phyloP scores from a whole-genome alignment of 2,329 filamentous ascomycete genomes.

The Alternaria novae-zelandiae region DNA sequence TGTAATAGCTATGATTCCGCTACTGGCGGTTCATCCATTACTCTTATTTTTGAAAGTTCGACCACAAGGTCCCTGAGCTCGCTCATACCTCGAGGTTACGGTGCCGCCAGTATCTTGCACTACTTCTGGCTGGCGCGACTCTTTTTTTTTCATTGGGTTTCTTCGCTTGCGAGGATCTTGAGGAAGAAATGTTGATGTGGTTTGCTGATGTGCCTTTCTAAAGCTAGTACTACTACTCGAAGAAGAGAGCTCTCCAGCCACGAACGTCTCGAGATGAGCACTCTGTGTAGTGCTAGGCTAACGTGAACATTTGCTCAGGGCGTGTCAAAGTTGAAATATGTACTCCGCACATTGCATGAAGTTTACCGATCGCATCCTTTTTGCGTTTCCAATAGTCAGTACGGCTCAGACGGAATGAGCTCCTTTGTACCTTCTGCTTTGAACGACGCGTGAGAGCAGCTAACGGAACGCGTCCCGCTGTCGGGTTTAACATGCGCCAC shows the following conservation, averaged over 20 bases:
- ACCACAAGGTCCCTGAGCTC: neutral
- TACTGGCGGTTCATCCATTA: neutral
- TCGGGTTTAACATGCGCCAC: neutral
- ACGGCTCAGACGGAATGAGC: neutral
- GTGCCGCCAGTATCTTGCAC: neutral
- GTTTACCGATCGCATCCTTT: neutral
- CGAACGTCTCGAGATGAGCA: rapidly evolving
- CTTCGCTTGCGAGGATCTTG: neutral
- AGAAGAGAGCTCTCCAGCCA: rapidly evolving
- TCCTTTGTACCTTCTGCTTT: neutral
- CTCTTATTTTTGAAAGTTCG: neutral
- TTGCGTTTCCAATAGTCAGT: neutral
- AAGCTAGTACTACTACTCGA: neutral
- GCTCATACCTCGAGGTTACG: neutral
- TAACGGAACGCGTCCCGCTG: neutral
- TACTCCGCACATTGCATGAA: neutral
- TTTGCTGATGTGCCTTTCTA: rapidly evolving
- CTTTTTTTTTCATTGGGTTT: neutral
- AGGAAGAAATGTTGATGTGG: neutral
- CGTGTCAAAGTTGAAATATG: neutral
- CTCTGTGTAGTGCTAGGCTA: neutral
- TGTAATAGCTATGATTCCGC: neutral
- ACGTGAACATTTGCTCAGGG: neutral
- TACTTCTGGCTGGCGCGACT: neutral
- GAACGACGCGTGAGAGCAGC: neutral